Evolutionary conservation across 1,284 basidiomycete species (phyloP).

Genomic region (Sanghuangporus weigelae): DNA sequence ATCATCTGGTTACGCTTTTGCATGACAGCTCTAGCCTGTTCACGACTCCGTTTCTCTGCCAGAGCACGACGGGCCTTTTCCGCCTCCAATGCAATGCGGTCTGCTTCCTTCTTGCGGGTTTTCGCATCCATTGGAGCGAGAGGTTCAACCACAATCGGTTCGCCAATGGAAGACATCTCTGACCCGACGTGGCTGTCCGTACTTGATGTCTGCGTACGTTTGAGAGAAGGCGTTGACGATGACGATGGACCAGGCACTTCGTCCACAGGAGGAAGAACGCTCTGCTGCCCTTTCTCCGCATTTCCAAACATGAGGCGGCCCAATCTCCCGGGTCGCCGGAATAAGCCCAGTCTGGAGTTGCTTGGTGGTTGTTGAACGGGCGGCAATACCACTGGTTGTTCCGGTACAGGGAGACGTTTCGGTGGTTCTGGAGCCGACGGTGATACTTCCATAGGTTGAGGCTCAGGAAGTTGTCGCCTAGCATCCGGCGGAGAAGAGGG

Average conservation of each 20-base stretch:
- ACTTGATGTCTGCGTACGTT: constrained; percentile 81
- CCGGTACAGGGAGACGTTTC: constrained; percentile 38
- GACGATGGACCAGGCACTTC: constrained; percentile 51
- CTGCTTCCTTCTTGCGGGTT: constrained; percentile 87
- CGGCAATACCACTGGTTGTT: constrained; percentile 26
- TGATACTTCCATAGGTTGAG: constrained; percentile 42
- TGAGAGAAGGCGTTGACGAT: constrained; percentile 62
- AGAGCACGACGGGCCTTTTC: constrained; percentile 84
- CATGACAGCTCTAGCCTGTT: constrained; percentile 94
- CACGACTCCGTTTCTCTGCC: constrained; percentile 66
- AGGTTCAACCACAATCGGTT: constrained; percentile 31
- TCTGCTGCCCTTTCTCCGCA: constrained; percentile 61
- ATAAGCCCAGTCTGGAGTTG: constrained; percentile 39
- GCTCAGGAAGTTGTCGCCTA: constrained; percentile 32
- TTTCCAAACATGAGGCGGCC: constrained; percentile 70
- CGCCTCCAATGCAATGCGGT: constrained; percentile 78
- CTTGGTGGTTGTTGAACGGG: constrained; percentile 30
- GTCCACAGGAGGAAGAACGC: constrained; percentile 62
- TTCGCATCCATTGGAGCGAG: constrained; percentile 60
- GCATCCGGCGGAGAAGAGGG: constrained; percentile 34
- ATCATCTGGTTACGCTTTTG: constrained; percentile 80
- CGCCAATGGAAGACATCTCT: constrained; percentile 38
- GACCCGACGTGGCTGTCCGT: constrained; percentile 62
- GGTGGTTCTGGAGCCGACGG: constrained; percentile 45
- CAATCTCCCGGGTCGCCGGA: constrained; percentile 64